phyloP scores from a whole-genome alignment of 768 basidiomycete species.

The Mycena galericulata region DNA sequence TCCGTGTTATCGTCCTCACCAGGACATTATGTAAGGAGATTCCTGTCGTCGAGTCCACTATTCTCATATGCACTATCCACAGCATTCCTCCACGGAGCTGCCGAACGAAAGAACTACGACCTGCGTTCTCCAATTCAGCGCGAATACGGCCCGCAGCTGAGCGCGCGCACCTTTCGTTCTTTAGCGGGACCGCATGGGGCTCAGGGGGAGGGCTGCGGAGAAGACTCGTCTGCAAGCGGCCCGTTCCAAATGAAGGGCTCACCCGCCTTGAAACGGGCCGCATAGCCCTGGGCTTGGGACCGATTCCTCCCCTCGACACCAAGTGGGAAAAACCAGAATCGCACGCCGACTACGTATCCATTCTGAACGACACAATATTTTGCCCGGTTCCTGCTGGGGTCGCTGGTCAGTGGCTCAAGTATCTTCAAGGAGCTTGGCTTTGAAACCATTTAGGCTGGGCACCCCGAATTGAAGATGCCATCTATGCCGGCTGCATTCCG shows the following conservation, averaged over 20 bases:
- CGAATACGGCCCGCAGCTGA: neutral
- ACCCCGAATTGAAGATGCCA: slow-evolving; percentile 11
- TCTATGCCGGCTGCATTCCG: slow-evolving; percentile 13
- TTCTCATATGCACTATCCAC: neutral
- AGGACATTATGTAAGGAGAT: neutral
- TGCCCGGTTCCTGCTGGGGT: slow-evolving; percentile 7
- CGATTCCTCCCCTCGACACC: neutral
- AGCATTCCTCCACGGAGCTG: slow-evolving; percentile 14
- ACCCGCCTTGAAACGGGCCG: slow-evolving; percentile 4
- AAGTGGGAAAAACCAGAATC: neutral
- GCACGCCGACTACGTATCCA: slow-evolving; percentile 1
- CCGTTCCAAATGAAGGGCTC: neutral
- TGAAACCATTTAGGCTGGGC: neutral
- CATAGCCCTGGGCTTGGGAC: neutral
- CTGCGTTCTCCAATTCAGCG: slow-evolving; percentile 2
- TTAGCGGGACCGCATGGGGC: slow-evolving; percentile 4
- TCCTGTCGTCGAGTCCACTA: neutral
- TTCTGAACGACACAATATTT: slow-evolving; percentile 10
- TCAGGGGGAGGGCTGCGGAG: neutral
- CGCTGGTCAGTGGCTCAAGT: neutral
- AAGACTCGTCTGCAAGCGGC: neutral
- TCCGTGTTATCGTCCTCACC: slow-evolving; percentile 5
- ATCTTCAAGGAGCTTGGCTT: neutral
- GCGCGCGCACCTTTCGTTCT: neutral
- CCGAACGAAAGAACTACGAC: neutral